Conservation (phyloP, 345 rosid genomes). For the Heritiera littoralis region DNA sequence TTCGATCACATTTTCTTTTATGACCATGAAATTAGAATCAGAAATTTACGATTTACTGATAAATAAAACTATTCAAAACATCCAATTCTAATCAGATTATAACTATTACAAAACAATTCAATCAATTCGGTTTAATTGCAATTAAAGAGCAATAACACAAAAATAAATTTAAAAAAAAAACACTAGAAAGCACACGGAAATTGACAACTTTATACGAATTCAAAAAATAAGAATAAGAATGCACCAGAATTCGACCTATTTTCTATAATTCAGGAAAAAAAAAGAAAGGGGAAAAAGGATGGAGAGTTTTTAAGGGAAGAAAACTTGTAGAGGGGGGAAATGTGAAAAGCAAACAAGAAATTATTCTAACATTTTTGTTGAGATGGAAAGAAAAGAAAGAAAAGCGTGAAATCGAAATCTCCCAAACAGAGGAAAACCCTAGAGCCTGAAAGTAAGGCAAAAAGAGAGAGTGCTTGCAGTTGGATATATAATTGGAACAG, state of each 20-base stretch:
- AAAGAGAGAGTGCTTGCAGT: not conserved
- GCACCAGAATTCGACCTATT: not conserved
- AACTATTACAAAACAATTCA: not conserved
- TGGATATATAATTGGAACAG: constrained; percentile 15
- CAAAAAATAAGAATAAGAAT: not conserved
- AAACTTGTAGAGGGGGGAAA: not conserved
- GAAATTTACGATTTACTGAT: not conserved
- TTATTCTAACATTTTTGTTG: not conserved
- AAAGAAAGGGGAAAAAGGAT: not conserved
- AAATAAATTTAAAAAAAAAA: not conserved
- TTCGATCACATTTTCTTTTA: not conserved
- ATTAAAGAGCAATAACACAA: not conserved
- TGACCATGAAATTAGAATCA: not conserved
- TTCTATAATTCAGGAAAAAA: not conserved
- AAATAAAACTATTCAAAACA: not conserved
- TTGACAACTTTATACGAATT: not conserved
- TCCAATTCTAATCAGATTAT: constrained; percentile 1
- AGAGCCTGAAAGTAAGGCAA: not conserved
- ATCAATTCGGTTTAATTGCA: constrained; percentile 12
- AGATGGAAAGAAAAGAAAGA: not conserved
- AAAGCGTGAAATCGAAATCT: not conserved
- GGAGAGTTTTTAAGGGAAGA: not conserved
- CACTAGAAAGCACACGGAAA: not conserved
- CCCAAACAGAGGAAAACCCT: constrained; percentile 14
- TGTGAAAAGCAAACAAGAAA: not conserved